Base-by-base conservation (phyloP, 345 rosid species). In the Syzygium jambos region DNA sequence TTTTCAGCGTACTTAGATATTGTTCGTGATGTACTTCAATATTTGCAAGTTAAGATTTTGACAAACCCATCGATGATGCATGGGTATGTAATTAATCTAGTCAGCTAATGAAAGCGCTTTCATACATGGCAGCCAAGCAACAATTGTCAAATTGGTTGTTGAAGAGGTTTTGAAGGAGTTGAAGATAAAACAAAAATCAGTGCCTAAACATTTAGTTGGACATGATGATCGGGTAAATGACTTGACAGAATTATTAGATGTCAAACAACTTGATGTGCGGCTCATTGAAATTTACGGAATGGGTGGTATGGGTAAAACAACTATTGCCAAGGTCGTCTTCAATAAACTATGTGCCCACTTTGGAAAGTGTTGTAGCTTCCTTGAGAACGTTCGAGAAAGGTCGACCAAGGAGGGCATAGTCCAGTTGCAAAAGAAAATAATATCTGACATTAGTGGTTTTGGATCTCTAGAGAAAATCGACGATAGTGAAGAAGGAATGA, bases 391-490 rank as follows among this genome's bases (percentile, higher is more conserved):
- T 59, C 30, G 15, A 5, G 65, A 59, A 59, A 56, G 15, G 68
- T 61, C 4, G 0, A 61, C 0, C 7, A 61, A 27, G 4, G 34
- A n/a, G 8, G 68, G 34, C 68, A 61, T 61, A 6, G 34, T 61
- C 34, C 7, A 3, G 0, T n/a, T 61, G 17, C 34, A 61, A 0
- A n/a, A 61, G 68, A 14, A 61, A 27, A 5, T 61, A n/a, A 30
- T 61, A 13, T n/a, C 0, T n/a, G 68, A n/a, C 17, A n/a, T 61
- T n/a, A 34, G 8, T 61, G 68, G 68, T n/a, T 61, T 8, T 2
- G 2, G 9, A 61, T n/a, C 4, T 12, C 0, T 2, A 27, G 34
- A n/a, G 3, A 13, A n/a, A 12, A 5, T 61, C 9, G 0, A 12
- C 0, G 30, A n/a, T 61, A 5, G 34, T 12, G 68, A 61, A 12